These are phyloP conservation scores for Kwoniella newhampshirensis DNA, from an alignment of 768 basidiomycete genomes.

Conservation along the genomic window DNA sequence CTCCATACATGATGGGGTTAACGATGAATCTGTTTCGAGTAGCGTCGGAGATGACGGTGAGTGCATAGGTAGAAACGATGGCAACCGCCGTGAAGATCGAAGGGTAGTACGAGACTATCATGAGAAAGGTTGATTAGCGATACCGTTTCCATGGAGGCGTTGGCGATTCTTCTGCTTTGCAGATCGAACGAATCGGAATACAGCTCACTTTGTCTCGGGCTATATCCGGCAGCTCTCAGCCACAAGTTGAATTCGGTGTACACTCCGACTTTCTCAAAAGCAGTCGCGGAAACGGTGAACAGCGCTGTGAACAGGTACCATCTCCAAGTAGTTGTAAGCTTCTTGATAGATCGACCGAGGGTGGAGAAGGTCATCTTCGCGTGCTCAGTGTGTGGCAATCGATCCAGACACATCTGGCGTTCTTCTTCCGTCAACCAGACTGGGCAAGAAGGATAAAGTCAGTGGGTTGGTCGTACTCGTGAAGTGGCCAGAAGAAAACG, in stretches of 20 bases:
- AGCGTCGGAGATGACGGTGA: slow-evolving; percentile 27
- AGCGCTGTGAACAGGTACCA: slow-evolving; percentile 35
- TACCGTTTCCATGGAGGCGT: too few relatives aligned
- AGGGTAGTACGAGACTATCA: slow-evolving; percentile 41
- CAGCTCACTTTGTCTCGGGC: slow-evolving; percentile 19
- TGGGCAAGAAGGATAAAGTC: slow-evolving; percentile 24
- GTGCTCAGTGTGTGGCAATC: slow-evolving; percentile 31
- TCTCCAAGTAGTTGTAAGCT: slow-evolving; percentile 20
- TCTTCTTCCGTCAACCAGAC: slow-evolving; percentile 64
- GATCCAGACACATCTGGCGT: slow-evolving; percentile 26
- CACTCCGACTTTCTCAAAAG: slow-evolving; percentile 33
- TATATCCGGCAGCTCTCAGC: slow-evolving; percentile 31
- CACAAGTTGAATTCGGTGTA: slow-evolving; percentile 28
- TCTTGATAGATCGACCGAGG: slow-evolving; percentile 20
- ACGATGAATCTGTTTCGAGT: slow-evolving; percentile 39
- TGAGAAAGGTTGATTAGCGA: background rate
- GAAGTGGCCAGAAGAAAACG: background rate
- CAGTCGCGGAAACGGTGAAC: slow-evolving; percentile 29
- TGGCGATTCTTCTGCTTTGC: too few relatives aligned
- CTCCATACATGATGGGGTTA: slow-evolving; percentile 37
- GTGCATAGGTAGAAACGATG: slow-evolving; percentile 35
- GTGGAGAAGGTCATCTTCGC: slow-evolving; percentile 23
- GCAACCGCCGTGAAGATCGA: slow-evolving; percentile 31
- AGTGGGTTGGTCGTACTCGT: background rate
- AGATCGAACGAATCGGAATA: slow-evolving; percentile 2